Evolutionary conservation across 2,329 filamentous ascomycete species (phyloP).

Genomic region (Neobulgaria alba): DNA sequence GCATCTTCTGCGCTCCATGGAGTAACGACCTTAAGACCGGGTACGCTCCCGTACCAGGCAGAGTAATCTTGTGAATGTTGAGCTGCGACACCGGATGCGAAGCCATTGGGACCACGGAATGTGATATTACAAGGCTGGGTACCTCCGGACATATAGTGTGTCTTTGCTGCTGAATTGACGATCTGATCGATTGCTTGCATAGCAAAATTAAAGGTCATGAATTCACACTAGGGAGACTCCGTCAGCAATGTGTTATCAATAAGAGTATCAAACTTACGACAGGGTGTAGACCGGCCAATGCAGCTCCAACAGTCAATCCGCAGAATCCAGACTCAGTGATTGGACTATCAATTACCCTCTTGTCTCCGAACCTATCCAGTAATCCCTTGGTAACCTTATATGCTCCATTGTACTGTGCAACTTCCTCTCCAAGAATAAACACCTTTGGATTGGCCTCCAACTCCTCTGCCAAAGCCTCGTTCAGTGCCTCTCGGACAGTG

Average conservation of each 20-base stretch:
- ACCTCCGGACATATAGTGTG: slow-evolving; percentile 99
- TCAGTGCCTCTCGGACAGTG: slow-evolving; percentile 93
- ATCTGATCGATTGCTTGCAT: slow-evolving; percentile 99
- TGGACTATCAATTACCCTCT: slow-evolving; percentile 94
- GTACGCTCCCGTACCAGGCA: slow-evolving; percentile 97
- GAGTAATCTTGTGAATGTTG: slow-evolving; percentile 99
- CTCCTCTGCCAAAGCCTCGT: slow-evolving; percentile 96
- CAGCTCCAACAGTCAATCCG: slow-evolving; percentile 89
- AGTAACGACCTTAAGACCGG: slow-evolving; percentile 90
- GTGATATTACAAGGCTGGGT: slow-evolving; percentile 99
- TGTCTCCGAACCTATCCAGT: slow-evolving; percentile 92
- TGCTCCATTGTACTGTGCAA: slow-evolving; percentile 98
- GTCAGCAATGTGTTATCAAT: slow-evolving; percentile 12
- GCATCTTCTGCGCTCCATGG: slow-evolving; percentile 97
- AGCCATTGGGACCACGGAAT: slow-evolving; percentile 98
- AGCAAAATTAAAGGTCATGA: slow-evolving; percentile 99
- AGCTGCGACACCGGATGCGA: slow-evolving; percentile 87
- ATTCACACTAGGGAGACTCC: slow-evolving; percentile 64
- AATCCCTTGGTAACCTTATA: slow-evolving; percentile 99
- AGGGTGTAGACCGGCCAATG: slow-evolving; percentile 87
- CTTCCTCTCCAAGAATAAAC: slow-evolving; percentile 94
- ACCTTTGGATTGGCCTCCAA: slow-evolving; percentile 91
- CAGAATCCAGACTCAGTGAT: slow-evolving; percentile 96
- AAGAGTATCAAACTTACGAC: slow-evolving; percentile 55
- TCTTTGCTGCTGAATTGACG: slow-evolving; percentile 98